phyloP scores from a whole-genome alignment of 129 eudicot genomes.

The Escallonia rubra region DNA sequence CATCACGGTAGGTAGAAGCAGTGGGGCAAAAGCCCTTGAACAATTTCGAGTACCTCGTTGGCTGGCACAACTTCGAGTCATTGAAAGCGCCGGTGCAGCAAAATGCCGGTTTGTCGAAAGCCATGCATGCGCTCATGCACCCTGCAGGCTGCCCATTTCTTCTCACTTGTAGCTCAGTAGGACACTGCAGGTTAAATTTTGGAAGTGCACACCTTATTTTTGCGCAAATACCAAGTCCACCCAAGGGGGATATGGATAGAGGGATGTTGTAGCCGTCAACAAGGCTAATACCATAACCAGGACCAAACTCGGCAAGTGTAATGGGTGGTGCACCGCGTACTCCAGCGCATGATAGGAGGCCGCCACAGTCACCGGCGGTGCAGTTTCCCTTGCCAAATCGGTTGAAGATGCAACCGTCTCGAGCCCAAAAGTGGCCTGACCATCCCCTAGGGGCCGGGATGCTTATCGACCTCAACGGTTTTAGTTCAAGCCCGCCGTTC shows the following conservation, averaged over 20 bases:
- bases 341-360: conserved; percentile 42
- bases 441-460: conserved; percentile 51
- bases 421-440: conserved; percentile 75
- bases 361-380: conserved; percentile 47
- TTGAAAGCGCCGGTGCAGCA: conserved; percentile 28
- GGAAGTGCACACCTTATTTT: conserved; percentile 29
- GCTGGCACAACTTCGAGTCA: too few relatives aligned
- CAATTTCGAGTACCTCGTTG: too few relatives aligned
- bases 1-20: too few relatives aligned
- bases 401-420: conserved; percentile 47
- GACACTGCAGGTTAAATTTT: conserved; percentile 47
- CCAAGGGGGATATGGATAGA: conserved; percentile 44
- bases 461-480: conserved; percentile 9
- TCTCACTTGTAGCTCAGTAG: conserved; percentile 29
- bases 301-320: conserved; percentile 51
- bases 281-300: conserved; percentile 70
- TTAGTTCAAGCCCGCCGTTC: conserved; percentile 55
- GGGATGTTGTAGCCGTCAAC: conserved; percentile 73
- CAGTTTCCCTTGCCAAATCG: conserved; percentile 42
- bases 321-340: conserved; percentile 57
- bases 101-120: conserved; percentile 32
- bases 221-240: conserved; percentile 37
- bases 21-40: too few relatives aligned
- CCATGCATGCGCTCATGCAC: conserved; percentile 55
- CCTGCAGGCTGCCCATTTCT: conserved; percentile 27